Conservation (phyloP, 345 rosid species). For the Turritis glabra region DNA sequence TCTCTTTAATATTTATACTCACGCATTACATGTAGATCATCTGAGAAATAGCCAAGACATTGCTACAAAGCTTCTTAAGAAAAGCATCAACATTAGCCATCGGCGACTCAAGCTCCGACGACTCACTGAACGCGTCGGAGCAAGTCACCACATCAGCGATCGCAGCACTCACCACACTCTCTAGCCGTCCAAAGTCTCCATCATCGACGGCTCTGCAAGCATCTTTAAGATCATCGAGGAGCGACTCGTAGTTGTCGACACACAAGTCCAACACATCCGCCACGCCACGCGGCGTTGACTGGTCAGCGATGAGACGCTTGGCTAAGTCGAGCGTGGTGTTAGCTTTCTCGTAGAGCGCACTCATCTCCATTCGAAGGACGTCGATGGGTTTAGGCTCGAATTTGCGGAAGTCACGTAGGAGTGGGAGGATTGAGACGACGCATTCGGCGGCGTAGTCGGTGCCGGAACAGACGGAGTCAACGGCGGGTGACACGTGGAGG, state of each 20-base stretch:
- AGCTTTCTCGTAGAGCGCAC: slow-evolving; percentile 27
- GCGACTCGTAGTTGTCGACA: slow-evolving; percentile 25
- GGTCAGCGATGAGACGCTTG: slow-evolving; percentile 1
- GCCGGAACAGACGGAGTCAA: slow-evolving; percentile 13
- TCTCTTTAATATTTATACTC: not conserved
- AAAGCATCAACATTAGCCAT: slow-evolving; percentile 24
- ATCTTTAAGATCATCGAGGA: slow-evolving; percentile 21
- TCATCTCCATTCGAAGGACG: slow-evolving; percentile 18
- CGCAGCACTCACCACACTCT: slow-evolving; percentile 29
- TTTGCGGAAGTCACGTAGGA: slow-evolving; percentile 13
- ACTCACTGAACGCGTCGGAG: slow-evolving; percentile 19
- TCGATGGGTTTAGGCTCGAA: slow-evolving; percentile 32
- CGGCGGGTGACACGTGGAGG: slow-evolving; percentile 9
- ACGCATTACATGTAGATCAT: slow-evolving; percentile 17
- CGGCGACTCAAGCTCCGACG: slow-evolving; percentile 28
- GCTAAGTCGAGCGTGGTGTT: slow-evolving; percentile 22
- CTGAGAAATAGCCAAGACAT: slow-evolving; percentile 33
- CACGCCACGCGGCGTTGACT: slow-evolving; percentile 20
- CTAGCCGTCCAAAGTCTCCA: slow-evolving; percentile 26
- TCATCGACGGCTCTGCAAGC: slow-evolving; percentile 24
- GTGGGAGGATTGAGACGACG: slow-evolving; percentile 27
- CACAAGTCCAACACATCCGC: slow-evolving; percentile 22
- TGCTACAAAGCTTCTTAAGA: slow-evolving; percentile 34
- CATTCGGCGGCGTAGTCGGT: slow-evolving; percentile 27
- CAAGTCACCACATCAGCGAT: slow-evolving; percentile 33